Evolutionary conservation across 805 yeast species (phyloP).

Genomic region (Wickerhamomyces hampshirensis): DNA sequence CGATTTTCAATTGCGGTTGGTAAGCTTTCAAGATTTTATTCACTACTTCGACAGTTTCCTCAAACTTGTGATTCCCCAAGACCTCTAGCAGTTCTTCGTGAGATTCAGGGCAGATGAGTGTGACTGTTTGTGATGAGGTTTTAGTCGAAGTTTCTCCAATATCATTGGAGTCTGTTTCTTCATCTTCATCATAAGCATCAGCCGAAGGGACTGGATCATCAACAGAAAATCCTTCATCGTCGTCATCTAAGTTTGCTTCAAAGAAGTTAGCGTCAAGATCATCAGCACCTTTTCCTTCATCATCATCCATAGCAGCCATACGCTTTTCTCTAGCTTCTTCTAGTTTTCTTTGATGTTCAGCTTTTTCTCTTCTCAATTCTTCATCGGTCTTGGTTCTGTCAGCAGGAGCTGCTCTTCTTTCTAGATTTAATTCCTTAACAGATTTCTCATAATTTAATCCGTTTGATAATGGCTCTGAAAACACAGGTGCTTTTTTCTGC

Average conservation of each 20-base stretch:
- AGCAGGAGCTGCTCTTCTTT: constrained; percentile 74
- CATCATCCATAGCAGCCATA: constrained; percentile 65
- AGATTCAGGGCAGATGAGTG: constrained; percentile 42
- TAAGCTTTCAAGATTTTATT: constrained; percentile 52
- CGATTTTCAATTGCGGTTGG: constrained; percentile 75
- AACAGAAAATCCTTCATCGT: constrained; percentile 37
- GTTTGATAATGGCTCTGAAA: constrained; percentile 31
- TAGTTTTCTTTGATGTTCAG: constrained; percentile 53
- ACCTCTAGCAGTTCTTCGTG: constrained; percentile 38
- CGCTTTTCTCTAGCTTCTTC: constrained; percentile 67
- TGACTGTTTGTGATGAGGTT: constrained; percentile 11
- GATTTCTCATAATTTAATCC: constrained; percentile 56
- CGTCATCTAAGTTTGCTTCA: constrained; percentile 41
- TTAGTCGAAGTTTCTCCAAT: constrained; percentile 12
- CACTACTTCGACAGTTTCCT: constrained; percentile 43
- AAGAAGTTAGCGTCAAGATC: constrained; percentile 34
- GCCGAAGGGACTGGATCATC: constrained; percentile 29
- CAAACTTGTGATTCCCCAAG: constrained; percentile 31
- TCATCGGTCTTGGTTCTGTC: constrained; percentile 78
- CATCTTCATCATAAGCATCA: constrained; percentile 17
- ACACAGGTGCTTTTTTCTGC: constrained; percentile 22
- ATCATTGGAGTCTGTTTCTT: constrained; percentile 28
- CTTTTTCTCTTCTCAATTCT: constrained; percentile 57
- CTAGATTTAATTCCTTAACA: constrained; percentile 62
- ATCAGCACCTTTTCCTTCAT: constrained; percentile 52